Conservation (phyloP, 306 rosid genomes). For the Phaseolus lunatus region DNA sequence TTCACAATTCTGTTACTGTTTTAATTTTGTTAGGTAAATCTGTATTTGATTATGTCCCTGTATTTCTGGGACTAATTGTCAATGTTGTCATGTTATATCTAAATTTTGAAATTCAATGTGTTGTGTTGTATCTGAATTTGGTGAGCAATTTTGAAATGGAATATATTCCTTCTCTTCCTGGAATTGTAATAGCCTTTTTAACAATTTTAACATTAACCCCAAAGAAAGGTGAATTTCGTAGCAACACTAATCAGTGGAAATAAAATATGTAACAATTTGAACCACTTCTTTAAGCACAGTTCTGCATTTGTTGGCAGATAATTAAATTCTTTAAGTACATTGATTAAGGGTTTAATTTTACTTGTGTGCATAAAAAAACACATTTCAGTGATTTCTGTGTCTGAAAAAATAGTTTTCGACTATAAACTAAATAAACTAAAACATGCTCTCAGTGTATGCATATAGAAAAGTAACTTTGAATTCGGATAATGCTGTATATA, state of each 20-base stretch:
- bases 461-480: too few relatives aligned
- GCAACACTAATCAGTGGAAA: background rate
- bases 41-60: slow-evolving; percentile 5
- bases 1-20: slow-evolving; percentile 14
- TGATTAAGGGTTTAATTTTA: slow-evolving; percentile 3
- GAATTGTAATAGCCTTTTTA: background rate
- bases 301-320: background rate
- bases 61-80: slow-evolving; percentile 18
- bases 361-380: background rate
- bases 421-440: too few relatives aligned
- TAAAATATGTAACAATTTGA: background rate
- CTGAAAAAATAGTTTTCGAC: background rate
- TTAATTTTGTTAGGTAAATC: background rate
- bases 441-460: background rate
- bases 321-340: background rate
- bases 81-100: background rate
- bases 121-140: background rate
- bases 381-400: background rate
- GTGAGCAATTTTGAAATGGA: background rate
- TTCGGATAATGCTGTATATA: background rate
- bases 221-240: background rate
- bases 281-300: background rate
- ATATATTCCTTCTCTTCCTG: background rate
- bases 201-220: too few relatives aligned
- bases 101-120: background rate